Percentiles rank a stretch among this genome's conserved stretches.
Conservation (phyloP, 495 filamentous ascomycete genomes). For the Neurospora sp. region DNA sequence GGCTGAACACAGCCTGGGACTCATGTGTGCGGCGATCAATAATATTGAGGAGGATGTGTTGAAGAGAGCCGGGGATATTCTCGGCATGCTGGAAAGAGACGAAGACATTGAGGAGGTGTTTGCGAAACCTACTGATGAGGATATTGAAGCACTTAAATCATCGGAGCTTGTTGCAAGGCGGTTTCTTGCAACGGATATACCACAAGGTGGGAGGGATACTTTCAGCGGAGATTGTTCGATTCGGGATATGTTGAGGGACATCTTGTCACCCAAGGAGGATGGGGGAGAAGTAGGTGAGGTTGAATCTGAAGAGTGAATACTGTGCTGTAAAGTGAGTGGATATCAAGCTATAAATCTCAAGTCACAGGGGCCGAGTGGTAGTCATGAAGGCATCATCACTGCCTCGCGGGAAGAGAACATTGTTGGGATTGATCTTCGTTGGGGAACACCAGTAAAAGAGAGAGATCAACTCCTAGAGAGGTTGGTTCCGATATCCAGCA, state of each 20-base stretch:
- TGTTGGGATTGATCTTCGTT: too few species aligned
- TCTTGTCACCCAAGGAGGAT: neutral
- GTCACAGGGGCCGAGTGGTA: too few species aligned
- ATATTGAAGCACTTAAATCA: constrained; percentile 1
- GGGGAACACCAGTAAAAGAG: too few species aligned
- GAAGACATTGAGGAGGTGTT: constrained; percentile 18
- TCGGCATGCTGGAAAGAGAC: constrained; percentile 55
- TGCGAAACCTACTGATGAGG: constrained; percentile 5
- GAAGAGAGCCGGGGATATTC: constrained; percentile 65
- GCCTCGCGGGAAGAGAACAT: too few species aligned
- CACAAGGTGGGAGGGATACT: neutral
- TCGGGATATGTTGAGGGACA: neutral
- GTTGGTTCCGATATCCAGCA: too few species aligned
- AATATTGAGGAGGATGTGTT: constrained; percentile 66
- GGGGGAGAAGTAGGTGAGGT: neutral
- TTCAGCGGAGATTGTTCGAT: neutral
- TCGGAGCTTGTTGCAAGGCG: constrained; percentile 10
- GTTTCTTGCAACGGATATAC: constrained; percentile 11
- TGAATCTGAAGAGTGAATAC: neutral
- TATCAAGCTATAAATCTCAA: neutral
- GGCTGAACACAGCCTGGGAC: constrained; percentile 76
- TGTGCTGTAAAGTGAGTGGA: neutral
- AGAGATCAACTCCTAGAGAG: too few species aligned
- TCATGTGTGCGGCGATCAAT: constrained; percentile 74
- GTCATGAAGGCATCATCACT: too few species aligned